Conservation (phyloP, 441 rosid genomes). For the Jatropha podagrica region DNA sequence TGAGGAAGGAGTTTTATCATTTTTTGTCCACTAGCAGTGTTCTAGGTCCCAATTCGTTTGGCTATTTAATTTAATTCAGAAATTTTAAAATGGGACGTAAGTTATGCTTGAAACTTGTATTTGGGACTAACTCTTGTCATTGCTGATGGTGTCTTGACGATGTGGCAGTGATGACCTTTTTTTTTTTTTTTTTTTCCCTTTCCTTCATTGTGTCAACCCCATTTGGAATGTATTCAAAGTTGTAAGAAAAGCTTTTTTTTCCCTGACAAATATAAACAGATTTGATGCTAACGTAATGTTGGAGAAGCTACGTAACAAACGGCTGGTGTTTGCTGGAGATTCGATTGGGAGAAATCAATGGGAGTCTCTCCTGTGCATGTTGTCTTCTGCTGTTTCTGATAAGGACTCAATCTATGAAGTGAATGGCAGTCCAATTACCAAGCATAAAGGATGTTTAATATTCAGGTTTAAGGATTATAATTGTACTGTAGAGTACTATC, state of each 20-base stretch:
- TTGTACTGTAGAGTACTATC: slow-evolving; percentile 84
- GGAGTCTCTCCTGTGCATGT: slow-evolving; percentile 89
- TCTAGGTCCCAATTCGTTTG: background rate
- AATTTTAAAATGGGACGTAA: background rate
- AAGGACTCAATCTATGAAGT: slow-evolving; percentile 73
- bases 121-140: no score
- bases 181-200: no score
- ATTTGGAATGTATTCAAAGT: background rate
- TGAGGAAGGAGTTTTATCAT: background rate
- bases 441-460: slow-evolving; percentile 88
- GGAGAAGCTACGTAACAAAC: slow-evolving; percentile 68
- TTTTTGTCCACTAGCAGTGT: background rate
- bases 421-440: slow-evolving; percentile 80
- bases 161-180: background rate
- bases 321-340: slow-evolving; percentile 83
- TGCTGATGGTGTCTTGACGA: background rate
- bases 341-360: slow-evolving; percentile 95
- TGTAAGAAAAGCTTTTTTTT: background rate
- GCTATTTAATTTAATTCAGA: background rate
- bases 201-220: background rate
- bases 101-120: background rate
- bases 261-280: slow-evolving; percentile 36
- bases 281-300: slow-evolving; percentile 74
- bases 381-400: slow-evolving; percentile 65
- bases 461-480: slow-evolving; percentile 82